These are phyloP conservation scores for Lachancea fermentati DNA, from an alignment of 805 yeast genomes.

Conservation along the genomic window DNA sequence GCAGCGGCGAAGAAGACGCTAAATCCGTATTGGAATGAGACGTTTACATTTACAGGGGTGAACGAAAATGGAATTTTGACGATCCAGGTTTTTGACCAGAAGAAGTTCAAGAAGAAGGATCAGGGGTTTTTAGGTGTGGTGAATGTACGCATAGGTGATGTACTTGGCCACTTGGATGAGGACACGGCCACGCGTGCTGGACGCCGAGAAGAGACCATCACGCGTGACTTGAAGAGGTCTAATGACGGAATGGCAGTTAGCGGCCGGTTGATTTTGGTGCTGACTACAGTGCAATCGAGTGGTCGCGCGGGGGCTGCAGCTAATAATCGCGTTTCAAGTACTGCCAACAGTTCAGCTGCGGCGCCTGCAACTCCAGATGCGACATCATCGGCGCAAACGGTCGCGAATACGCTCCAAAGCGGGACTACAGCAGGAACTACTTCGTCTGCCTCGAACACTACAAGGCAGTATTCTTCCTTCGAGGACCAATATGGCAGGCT, in stretches of 20 bases:
- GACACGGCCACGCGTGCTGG: slow-evolving; percentile 30
- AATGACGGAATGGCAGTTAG: slow-evolving; percentile 90
- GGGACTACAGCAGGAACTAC: slow-evolving; percentile 22
- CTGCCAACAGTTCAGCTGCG: slow-evolving; percentile 20
- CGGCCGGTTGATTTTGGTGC: slow-evolving; percentile 80
- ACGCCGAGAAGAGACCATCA: slow-evolving; percentile 70
- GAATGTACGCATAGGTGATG: slow-evolving; percentile 84
- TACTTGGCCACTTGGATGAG: slow-evolving; percentile 53
- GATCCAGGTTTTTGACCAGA: slow-evolving; percentile 93
- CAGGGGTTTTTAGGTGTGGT: slow-evolving; percentile 98
- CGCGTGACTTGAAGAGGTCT: slow-evolving; percentile 85
- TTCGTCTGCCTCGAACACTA: slow-evolving; percentile 23
- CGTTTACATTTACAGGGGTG: slow-evolving; percentile 69
- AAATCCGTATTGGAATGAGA: slow-evolving; percentile 97
- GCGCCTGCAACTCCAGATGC: slow-evolving; percentile 10
- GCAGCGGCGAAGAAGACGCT: slow-evolving; percentile 88
- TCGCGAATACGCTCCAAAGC: slow-evolving; percentile 28
- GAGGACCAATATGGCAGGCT: slow-evolving; percentile 95
- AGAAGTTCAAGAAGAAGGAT: slow-evolving; percentile 95
- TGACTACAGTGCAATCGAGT: slow-evolving; percentile 36
- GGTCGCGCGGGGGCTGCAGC: slow-evolving; percentile 34
- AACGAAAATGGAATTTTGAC: slow-evolving; percentile 80
- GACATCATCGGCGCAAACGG: slow-evolving; percentile 26
- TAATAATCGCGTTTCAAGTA: slow-evolving; percentile 12
- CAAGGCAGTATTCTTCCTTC: slow-evolving; percentile 79